Evolutionary conservation across 2,329 filamentous ascomycete species (phyloP).

Genomic region (Clonostachys sp.): DNA sequence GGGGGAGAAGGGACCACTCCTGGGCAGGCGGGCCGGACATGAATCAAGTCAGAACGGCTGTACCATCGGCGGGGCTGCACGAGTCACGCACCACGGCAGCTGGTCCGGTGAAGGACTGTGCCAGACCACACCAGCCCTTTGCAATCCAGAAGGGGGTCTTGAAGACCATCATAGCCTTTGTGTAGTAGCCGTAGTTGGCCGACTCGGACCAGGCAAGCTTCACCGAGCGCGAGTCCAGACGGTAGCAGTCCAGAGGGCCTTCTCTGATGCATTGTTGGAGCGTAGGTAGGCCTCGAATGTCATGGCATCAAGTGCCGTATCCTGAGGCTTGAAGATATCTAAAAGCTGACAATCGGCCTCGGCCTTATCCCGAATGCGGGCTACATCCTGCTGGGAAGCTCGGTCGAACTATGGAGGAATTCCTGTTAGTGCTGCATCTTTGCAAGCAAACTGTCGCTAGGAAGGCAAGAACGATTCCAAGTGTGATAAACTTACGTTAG

Average conservation of each 20-base stretch:
- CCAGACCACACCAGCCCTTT: constrained; percentile 35
- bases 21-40: constrained; percentile 26
- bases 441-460: background rate
- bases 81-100: constrained; percentile 40
- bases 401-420: constrained; percentile 1
- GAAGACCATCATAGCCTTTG: constrained; percentile 43
- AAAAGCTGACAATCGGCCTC: constrained; percentile 18
- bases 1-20: constrained; percentile 17
- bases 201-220: constrained; percentile 27
- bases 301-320: constrained; percentile 12
- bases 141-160: constrained; percentile 28
- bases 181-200: constrained; percentile 39
- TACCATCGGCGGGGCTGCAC: constrained; percentile 13
- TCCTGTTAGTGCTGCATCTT: background rate
- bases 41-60: constrained; percentile 32
- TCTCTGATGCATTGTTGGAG: constrained; percentile 10
- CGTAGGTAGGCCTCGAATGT: constrained; percentile 20
- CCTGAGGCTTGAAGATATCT: constrained; percentile 10
- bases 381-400: background rate
- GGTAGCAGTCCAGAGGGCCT: constrained; percentile 25
- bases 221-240: constrained; percentile 36
- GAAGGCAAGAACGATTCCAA: background rate
- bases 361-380: constrained; percentile 13
- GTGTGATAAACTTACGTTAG: constrained; percentile 7
- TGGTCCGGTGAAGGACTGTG: constrained; percentile 38